These are phyloP conservation scores for Fomitopsis schrenkii DNA, from an alignment of 1,284 basidiomycete species.

Conservation along the genomic window DNA sequence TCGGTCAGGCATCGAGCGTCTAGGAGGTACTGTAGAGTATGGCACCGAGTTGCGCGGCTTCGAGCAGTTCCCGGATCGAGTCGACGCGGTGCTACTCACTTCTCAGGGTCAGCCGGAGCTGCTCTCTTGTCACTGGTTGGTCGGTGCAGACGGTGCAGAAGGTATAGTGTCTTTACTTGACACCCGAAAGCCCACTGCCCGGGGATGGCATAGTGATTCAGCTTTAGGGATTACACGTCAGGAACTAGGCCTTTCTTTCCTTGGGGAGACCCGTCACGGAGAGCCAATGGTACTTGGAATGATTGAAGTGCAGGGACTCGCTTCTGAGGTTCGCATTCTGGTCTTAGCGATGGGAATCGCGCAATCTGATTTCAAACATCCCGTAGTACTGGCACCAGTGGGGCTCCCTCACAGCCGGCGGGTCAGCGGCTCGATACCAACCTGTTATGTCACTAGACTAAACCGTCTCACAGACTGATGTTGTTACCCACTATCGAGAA, in stretches of 20 bases:
- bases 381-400: constrained; percentile 15
- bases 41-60: constrained; percentile 21
- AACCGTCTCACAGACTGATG: background rate
- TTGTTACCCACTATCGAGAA: constrained; percentile 4
- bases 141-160: constrained; percentile 33
- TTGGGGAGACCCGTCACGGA: constrained; percentile 25
- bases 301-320: constrained; percentile 22
- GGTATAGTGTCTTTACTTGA: constrained; percentile 14
- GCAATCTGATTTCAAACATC: background rate
- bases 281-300: constrained; percentile 25
- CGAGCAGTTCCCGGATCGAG: constrained; percentile 19
- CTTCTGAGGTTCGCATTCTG: background rate
- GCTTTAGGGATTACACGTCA: constrained; percentile 25
- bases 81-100: constrained; percentile 11
- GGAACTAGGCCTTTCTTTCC: constrained; percentile 25
- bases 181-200: background rate
- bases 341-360: constrained; percentile 10
- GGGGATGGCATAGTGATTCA: background rate
- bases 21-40: constrained; percentile 23
- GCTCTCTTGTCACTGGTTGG: constrained; percentile 18
- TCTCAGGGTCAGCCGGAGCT: background rate
- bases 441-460: too few species aligned
- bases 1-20: constrained; percentile 20
- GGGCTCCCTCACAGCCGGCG: constrained; percentile 9
- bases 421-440: too few species aligned